Base-by-base conservation (phyloP, 1,284 basidiomycete species). In the Ustilago cynodontis region DNA sequence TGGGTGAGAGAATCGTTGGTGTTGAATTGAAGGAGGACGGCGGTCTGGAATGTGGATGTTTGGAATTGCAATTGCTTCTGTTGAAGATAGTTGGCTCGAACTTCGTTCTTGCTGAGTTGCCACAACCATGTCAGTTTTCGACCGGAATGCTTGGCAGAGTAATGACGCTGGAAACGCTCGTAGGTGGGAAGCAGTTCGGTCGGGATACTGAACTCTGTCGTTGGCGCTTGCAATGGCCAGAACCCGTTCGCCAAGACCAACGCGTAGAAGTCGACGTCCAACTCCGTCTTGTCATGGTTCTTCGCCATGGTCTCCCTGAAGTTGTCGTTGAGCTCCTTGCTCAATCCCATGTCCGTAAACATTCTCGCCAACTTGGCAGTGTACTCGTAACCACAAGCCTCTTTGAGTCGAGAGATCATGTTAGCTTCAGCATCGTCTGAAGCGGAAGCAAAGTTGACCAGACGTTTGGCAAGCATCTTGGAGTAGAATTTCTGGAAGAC, bases 401-500 rank as follows among this genome's bases (percentile, higher is more conserved):
- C 97, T 89, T 99, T 99, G 80, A 99, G 88, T 88, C 98, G 97
- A 61, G 95, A 93, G 80, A 99, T 99, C 97, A 99, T 99, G 87
- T 93, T 95, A 29, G 93, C 93, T 86, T 99, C 97, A 26, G 92
- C 93, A 88, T 99, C 97, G 82, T 98, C 96, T 3, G 95, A 98
- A 6, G 95, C 94, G 22, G 95, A 98, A 22, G 93, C 91, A 37
- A 91, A 92, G 81, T 94, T 92, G 77, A 99, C 95, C 37, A 99
- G 91, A 79, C 97, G 94, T 85, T 94, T 94, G 51, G 95, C 95
- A 22, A 99, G 89, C 88, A 96, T 96, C 81, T 94, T 98, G 50
- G 93, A 93, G 88, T 99, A 99, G 89, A 98, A 99, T 51, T 94
- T 94, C 86, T 98, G 96, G 92, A 99, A 99, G 13, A 99, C 95